Evolutionary conservation across 2,329 filamentous ascomycete species (phyloP).

Genomic region (Leptoxyphium fumago): DNA sequence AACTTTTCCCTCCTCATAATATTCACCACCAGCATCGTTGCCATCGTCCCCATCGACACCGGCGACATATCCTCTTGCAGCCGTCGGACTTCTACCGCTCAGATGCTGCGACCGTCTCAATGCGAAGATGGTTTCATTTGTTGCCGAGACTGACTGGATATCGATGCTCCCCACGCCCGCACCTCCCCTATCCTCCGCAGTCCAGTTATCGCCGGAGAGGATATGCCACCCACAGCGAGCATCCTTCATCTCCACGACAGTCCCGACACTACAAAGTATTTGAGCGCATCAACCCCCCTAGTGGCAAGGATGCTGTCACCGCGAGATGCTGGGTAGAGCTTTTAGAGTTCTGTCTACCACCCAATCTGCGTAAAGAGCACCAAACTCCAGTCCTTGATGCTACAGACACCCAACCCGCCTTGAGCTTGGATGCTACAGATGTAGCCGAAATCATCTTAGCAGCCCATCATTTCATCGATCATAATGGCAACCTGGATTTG

Average conservation of each 20-base stretch:
- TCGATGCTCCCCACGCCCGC: neutral
- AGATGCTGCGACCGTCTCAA: neutral
- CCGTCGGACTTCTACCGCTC: neutral
- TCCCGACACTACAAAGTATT: neutral
- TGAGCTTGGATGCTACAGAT: slow-evolving; percentile 7
- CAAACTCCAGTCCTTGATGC: slow-evolving; percentile 9
- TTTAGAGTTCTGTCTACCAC: slow-evolving; percentile 24
- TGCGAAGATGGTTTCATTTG: neutral
- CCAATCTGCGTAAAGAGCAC: slow-evolving; percentile 13
- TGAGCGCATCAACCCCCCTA: neutral
- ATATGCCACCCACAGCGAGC: no score
- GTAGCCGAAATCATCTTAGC: slow-evolving; percentile 13
- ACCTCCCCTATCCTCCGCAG: no score
- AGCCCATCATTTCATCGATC: slow-evolving; percentile 7
- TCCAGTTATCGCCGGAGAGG: no score
- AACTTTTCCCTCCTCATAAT: no score
- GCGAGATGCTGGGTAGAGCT: slow-evolving; percentile 17
- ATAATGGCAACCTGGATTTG: slow-evolving; percentile 9
- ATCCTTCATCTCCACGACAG: neutral
- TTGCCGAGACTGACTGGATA: neutral
- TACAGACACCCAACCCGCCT: slow-evolving; percentile 3
- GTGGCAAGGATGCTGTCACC: neutral
- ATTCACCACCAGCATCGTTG: neutral
- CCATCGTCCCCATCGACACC: neutral
- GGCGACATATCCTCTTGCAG: neutral